Evolutionary conservation across 2,329 filamentous ascomycete genomes (phyloP).

Genomic region (Talaromyces islandicus): DNA sequence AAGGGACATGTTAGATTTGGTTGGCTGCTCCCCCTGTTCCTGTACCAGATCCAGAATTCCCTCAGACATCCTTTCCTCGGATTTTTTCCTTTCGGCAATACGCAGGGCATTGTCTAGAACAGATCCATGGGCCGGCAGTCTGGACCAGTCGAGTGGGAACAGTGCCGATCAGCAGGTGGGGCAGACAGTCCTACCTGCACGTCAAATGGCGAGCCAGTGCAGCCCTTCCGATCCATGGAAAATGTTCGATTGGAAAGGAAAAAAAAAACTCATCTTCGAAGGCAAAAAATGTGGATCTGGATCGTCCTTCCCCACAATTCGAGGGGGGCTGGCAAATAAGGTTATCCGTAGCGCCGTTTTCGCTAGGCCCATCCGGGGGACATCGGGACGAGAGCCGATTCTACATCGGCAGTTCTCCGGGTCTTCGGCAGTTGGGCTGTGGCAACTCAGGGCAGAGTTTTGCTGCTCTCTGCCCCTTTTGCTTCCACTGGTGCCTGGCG

Average conservation of each 20-base stretch:
- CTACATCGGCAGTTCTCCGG: background rate
- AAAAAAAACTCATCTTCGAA: background rate
- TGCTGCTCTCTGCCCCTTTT: background rate
- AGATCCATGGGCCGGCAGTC: slow-evolving; percentile 7
- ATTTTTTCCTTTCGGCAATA: background rate
- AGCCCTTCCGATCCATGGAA: slow-evolving; percentile 3
- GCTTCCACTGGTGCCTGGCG: background rate
- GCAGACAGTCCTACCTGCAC: background rate
- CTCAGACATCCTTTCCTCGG: background rate
- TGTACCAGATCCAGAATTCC: background rate
- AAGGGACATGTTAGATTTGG: background rate
- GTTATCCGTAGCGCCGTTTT: background rate
- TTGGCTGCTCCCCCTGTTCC: background rate
- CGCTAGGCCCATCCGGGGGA: background rate
- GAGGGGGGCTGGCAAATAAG: background rate
- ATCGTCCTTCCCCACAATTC: background rate
- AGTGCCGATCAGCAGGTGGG: slow-evolving; percentile 7
- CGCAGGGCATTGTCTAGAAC: background rate
- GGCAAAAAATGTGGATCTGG: background rate
- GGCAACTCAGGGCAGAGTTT: background rate
- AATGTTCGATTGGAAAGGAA: background rate
- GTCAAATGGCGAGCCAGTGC: background rate
- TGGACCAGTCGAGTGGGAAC: slow-evolving; percentile 6
- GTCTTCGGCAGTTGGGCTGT: background rate
- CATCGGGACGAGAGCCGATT: background rate